Evolutionary conservation across 176 grass and related monocot species (phyloP).

Genomic region (Oryza meridionalis): DNA sequence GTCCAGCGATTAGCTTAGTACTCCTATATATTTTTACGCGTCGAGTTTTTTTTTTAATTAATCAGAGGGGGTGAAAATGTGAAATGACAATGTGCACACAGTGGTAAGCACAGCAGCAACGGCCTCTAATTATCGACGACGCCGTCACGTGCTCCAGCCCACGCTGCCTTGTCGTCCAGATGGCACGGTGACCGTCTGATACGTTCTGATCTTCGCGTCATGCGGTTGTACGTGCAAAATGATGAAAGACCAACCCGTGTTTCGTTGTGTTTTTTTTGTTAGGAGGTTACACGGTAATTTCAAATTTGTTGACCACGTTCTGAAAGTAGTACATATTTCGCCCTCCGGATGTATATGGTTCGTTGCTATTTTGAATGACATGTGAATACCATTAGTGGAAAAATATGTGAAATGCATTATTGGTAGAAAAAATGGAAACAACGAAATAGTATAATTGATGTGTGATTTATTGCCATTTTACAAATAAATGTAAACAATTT

Average conservation of each 20-base stretch:
- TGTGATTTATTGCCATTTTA: too few relatives aligned
- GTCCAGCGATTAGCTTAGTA: constrained; percentile 21
- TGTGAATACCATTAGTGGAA: too few relatives aligned
- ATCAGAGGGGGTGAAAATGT: background rate
- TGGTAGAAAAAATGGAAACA: too few relatives aligned
- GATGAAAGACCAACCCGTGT: background rate
- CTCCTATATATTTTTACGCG: background rate
- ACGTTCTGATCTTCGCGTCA: background rate
- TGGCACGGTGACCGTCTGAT: background rate
- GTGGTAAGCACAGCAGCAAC: background rate
- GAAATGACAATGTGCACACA: background rate
- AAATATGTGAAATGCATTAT: too few relatives aligned
- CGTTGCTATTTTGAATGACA: too few relatives aligned
- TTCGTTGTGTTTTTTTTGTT: too few relatives aligned
- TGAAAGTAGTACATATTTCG: too few relatives aligned
- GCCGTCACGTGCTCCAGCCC: constrained; percentile 24
- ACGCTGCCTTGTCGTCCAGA: background rate
- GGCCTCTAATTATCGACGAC: background rate
- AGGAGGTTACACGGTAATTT: too few relatives aligned
- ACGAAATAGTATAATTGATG: too few relatives aligned
- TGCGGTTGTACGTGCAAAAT: background rate
- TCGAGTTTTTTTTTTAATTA: constrained; percentile 11
- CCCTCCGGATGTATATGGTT: too few relatives aligned
- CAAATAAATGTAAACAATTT: too few relatives aligned
- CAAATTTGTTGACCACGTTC: too few relatives aligned